These are phyloP conservation scores for Oryza punctata DNA, from an alignment of 176 grass and related monocot genomes.

Conservation along the genomic window DNA sequence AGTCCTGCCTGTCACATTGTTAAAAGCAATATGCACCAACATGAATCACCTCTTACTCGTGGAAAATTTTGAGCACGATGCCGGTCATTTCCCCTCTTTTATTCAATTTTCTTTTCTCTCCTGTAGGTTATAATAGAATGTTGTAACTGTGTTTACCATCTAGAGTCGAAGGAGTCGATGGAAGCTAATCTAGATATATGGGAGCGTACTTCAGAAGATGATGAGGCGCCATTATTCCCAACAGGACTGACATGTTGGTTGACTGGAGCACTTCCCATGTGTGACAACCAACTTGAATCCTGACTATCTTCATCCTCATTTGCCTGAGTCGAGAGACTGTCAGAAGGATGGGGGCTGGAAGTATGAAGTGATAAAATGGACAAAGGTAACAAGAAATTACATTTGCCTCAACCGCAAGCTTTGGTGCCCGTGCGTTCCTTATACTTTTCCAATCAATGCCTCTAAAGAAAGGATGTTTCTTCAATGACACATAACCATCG, in stretches of 20 bases:
- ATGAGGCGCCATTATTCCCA: slow-evolving; percentile 52
- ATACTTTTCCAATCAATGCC: slow-evolving; percentile 92
- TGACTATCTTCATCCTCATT: slow-evolving; percentile 69
- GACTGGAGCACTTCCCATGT: slow-evolving; percentile 48
- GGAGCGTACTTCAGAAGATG: slow-evolving; percentile 79
- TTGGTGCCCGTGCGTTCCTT: slow-evolving; percentile 57
- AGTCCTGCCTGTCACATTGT: slow-evolving; percentile 79
- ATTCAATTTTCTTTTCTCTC: slow-evolving; percentile 18
- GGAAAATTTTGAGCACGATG: slow-evolving; percentile 17
- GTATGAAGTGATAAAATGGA: slow-evolving; percentile 15
- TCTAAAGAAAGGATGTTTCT: slow-evolving; percentile 93
- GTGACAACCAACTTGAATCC: slow-evolving; percentile 74
- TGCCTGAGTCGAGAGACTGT: slow-evolving; percentile 41
- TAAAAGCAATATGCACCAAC: slow-evolving; percentile 30
- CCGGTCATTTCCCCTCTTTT: slow-evolving; percentile 5
- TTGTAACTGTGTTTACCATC: slow-evolving; percentile 65
- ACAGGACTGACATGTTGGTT: slow-evolving; percentile 56
- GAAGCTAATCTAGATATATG: slow-evolving; percentile 84
- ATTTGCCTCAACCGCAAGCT: slow-evolving; percentile 55
- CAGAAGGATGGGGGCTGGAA: slow-evolving; percentile 15
- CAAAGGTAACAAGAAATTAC: slow-evolving; percentile 48
- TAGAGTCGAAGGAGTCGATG: slow-evolving; percentile 98
- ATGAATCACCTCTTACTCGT: slow-evolving; percentile 34
- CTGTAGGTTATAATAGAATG: slow-evolving; percentile 37
- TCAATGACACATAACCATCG: slow-evolving; percentile 80